phyloP scores from a whole-genome alignment of 257 asterid species.

The Eucommia ulmoides region DNA sequence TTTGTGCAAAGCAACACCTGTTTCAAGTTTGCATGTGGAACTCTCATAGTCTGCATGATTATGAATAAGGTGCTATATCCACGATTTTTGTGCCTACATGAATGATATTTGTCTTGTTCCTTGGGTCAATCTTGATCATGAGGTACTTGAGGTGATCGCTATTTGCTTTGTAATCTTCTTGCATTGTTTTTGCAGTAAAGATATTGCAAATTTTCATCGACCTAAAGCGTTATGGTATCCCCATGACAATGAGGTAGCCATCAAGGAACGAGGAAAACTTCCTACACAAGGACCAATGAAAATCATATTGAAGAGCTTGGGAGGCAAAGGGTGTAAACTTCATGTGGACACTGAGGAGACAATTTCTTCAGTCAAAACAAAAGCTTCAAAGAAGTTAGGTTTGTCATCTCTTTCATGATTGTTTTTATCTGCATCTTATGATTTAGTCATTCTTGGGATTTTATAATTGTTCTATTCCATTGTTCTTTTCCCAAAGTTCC shows the following conservation, averaged over 20 bases:
- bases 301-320: constrained; percentile 92
- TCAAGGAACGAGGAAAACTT: constrained; percentile 60
- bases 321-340: constrained; percentile 94
- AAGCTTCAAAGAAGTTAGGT: constrained; percentile 97
- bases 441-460: too few species aligned
- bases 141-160: constrained; percentile 1
- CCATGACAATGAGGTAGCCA: constrained; percentile 90
- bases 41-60: neutral
- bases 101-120: neutral
- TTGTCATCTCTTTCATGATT: constrained; percentile 6
- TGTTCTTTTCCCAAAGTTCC: too few species aligned
- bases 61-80: too few species aligned
- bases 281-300: constrained; percentile 78
- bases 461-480: too few species aligned
- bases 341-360: constrained; percentile 90
- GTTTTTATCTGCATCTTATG: too few species aligned
- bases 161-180: constrained; percentile 17
- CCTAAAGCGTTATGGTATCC: constrained; percentile 97
- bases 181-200: constrained; percentile 66
- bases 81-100: too few species aligned
- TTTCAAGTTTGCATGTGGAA: neutral
- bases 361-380: constrained; percentile 67
- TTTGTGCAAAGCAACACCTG: too few species aligned
- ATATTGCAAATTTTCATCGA: constrained; percentile 93
- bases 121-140: neutral